Base-by-base conservation (phyloP, 192 early-diverging fungal species). In the Mortierella alpina region DNA sequence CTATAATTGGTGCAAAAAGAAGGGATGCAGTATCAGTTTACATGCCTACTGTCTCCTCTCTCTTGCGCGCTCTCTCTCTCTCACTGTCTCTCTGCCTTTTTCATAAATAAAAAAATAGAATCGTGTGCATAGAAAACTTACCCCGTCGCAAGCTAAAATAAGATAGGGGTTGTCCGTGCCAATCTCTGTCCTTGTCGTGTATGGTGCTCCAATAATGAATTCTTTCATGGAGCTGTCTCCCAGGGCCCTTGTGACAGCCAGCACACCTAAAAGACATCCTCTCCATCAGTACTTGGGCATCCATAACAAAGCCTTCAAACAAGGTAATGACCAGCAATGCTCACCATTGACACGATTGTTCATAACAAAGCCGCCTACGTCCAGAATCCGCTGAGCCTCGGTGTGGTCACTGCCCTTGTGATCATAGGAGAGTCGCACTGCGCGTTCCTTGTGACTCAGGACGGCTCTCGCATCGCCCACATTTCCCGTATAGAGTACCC, bases 161-260 rank as follows among this genome's bases (percentile, higher is more conserved):
- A 99, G 86, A 68, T 95, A 88, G 10, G 89, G 84, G 83, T 98
- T 97, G 20, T 88, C 78, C 11, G 88, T 84, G 2, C 84, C 81
- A 40, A 99, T 82, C 48, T 89, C 90, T 39, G 95, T 97, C 76
- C 98, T 95, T 10, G 96, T 96, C 4, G 97, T 99, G 75, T 93
- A 99, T 14, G 98, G 98, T 63, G 92, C 93, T 5, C 98, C 97
- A 66, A 98, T 92, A 52, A 99, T 92, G 83, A 92, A 95, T 73
- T 97, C 96, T 85, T 99, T 99, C 94, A 99, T 97, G 45, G 92
- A 90, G 69, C 91, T 88, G 84, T 99, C 98, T 44, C 98, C 98
- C 40, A 99, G 86, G 12, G 97, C 94, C 22, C 98, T 89, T 14
- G 98, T 99, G 2, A 99, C 98, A 8, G 98, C 96, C 68, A 99